Evolutionary conservation across 2,329 filamentous ascomycete genomes (phyloP), one percentile per base, ranked within the genome.

Genomic region (Calonectria pseudoturangicola): DNA sequence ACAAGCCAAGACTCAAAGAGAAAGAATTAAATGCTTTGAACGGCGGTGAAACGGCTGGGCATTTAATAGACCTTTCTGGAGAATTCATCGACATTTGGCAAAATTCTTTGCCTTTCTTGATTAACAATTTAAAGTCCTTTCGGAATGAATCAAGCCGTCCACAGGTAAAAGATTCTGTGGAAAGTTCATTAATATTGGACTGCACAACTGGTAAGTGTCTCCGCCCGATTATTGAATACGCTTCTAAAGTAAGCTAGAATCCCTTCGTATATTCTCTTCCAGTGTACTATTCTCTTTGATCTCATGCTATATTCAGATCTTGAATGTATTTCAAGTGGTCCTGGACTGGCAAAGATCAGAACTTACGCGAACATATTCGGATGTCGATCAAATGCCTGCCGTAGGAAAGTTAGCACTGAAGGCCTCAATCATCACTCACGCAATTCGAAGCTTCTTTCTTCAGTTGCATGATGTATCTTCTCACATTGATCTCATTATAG

Each of bases 61-160:
- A 56, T 15, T 28, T 56, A 2, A n/a, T 56, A 21, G 50, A 56
- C 1, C n/a, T 56, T n/a, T 56, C 50, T 36, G 50, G 50, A 7
- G 50, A 56, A n/a, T 56, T 56, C 28, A 56, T 56, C 4, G 50
- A 56, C 16, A 21, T 56, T 15, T 56, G 50, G 28, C 50, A 56
- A 21, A 36, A 21, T 28, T 56, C 28, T 13, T 21, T 56, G 28
- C 50, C 50, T 21, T 56, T 13, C 9, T 36, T 56, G 4, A 3
- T 56, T 3, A 12, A 36, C 9, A 56, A 56, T 9, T 7, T 30
- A 10, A 21, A 13, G n/a, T 21, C 50, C 6, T 56, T 36, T 18
- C 50, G 21, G 1, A 18, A 36, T 15, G 16, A n/a, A 16, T 33
- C 30, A 36, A 10, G 33, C 33, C 33, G 33, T 36, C 28, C 12